These are phyloP conservation scores for Trichoderma sp. DNA, from an alignment of 2,329 filamentous ascomycete species.

Conservation along the genomic window DNA sequence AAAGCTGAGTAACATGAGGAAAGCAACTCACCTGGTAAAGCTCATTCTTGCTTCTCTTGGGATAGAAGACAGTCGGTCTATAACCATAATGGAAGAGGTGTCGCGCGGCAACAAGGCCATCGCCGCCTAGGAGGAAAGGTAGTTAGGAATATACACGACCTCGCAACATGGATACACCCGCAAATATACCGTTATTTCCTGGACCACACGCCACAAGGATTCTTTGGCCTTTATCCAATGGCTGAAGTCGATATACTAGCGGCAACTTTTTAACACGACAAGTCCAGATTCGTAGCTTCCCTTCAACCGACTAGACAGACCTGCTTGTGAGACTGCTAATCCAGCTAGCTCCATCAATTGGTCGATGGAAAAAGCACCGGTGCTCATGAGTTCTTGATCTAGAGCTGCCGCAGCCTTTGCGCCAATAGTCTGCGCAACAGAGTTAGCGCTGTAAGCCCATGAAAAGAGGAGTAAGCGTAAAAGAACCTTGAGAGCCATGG, in stretches of 20 bases:
- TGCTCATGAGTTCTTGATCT: constrained; percentile 92
- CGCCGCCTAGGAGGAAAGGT: constrained; percentile 68
- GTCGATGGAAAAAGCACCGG: constrained; percentile 86
- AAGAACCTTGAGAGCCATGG: constrained; percentile 24
- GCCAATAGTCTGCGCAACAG: constrained; percentile 70
- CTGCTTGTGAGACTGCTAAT: constrained; percentile 87
- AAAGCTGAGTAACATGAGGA: background rate
- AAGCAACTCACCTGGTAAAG: constrained; percentile 71
- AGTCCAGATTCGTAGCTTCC: background rate
- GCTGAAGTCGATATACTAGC: constrained; percentile 82
- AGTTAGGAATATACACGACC: background rate
- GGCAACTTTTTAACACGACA: constrained; percentile 11
- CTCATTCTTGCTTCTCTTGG: constrained; percentile 88
- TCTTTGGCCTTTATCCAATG: constrained; percentile 68
- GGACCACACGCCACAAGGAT: constrained; percentile 92
- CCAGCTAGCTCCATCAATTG: constrained; percentile 98
- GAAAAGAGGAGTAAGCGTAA: background rate
- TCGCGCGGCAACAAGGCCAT: constrained; percentile 90
- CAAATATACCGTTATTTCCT: constrained; percentile 64
- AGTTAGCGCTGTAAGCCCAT: constrained; percentile 15
- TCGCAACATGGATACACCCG: background rate
- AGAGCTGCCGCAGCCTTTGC: constrained; percentile 86
- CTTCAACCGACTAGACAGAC: constrained; percentile 49
- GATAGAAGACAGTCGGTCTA: constrained; percentile 85
- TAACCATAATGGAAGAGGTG: constrained; percentile 94